Conservation (phyloP, 2,329 filamentous ascomycete genomes). For the Pseudopyricularia javanii region DNA sequence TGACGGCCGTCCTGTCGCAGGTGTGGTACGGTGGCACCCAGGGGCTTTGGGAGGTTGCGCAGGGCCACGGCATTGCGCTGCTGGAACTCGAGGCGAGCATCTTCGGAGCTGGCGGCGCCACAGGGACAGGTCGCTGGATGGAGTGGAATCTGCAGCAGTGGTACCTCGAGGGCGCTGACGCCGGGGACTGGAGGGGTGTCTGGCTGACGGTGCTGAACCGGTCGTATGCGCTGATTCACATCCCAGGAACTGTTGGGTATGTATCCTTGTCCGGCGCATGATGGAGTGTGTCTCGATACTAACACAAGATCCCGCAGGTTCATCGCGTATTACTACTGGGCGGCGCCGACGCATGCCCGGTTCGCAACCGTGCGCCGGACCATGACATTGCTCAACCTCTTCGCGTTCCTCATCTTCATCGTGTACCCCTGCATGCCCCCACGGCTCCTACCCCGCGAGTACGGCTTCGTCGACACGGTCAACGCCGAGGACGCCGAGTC, state of each 20-base stretch:
- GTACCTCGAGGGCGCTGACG: slow-evolving; percentile 26
- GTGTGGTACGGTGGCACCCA: slow-evolving; percentile 35
- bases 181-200: slow-evolving; percentile 17
- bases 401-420: slow-evolving; percentile 50
- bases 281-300: background rate
- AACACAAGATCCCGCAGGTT: slow-evolving; percentile 26
- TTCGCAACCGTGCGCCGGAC: slow-evolving; percentile 23
- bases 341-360: slow-evolving; percentile 27
- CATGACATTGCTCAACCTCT: slow-evolving; percentile 45
- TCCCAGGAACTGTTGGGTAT: slow-evolving; percentile 34
- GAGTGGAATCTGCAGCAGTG: slow-evolving; percentile 31
- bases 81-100: slow-evolving; percentile 24
- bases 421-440: slow-evolving; percentile 54
- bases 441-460: slow-evolving; percentile 37
- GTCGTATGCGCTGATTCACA: slow-evolving; percentile 35
- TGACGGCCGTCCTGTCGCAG: slow-evolving; percentile 40
- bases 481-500: slow-evolving; percentile 37
- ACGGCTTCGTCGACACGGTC: slow-evolving; percentile 38
- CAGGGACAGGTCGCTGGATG: slow-evolving; percentile 21
- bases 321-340: slow-evolving; percentile 52
- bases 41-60: slow-evolving; percentile 30
- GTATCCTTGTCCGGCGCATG: too few relatives aligned
- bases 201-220: slow-evolving; percentile 32
- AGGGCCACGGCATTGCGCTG: slow-evolving; percentile 27
- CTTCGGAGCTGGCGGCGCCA: slow-evolving; percentile 11